Base-by-base conservation (phyloP, 345 rosid genomes). In the Gossypium ekmanianum region DNA sequence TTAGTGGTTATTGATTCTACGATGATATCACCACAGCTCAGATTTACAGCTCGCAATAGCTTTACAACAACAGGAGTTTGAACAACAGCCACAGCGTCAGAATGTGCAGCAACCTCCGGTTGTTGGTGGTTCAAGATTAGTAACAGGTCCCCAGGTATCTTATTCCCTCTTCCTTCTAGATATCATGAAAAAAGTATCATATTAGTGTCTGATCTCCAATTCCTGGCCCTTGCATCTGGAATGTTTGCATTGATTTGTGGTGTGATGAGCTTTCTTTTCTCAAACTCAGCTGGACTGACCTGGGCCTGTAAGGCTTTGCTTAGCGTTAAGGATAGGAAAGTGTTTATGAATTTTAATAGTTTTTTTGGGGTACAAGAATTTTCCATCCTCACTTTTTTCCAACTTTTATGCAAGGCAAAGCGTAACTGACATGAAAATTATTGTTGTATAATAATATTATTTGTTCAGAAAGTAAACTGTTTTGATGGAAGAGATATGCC, bases 1-100 rank as follows among this genome's bases (percentile, higher is more conserved):
- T 27, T 71, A 52, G 57, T 76, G 22, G 34, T 47, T 59, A 29
- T 64, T 74, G 54, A 61, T 41, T 50, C 3, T 65, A 52, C 61
- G 65, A 12, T 54, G 47, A 68, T 56, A 39, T 81, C 75, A 69
- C 85, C 69, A 82, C 89, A 95, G 99, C 78, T 81, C 97, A 76
- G 99, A 96, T 87, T 88, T 93, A 71, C 97, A 93, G 86, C 83
- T 90, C 59, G 99, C 99, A 66, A 96, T 96, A 81, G 99, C 97
- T 68, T 82, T 96, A 81, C 99, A 96, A 77, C 99, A 96, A 61
- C 91, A 92, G 77, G 99, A 96, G 89, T 93, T 89, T 69, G 99
- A 90, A 75, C 94, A 89, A 44, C 98, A 86, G 80, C 87, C 81
- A 1, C 94, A 87, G 70, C 90, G 85, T 61, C 81, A 87, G 44